Evolutionary conservation across 2,329 filamentous ascomycete genomes (phyloP), one percentile per base, ranked within the genome.

Genomic region (Venturia oleaginea): DNA sequence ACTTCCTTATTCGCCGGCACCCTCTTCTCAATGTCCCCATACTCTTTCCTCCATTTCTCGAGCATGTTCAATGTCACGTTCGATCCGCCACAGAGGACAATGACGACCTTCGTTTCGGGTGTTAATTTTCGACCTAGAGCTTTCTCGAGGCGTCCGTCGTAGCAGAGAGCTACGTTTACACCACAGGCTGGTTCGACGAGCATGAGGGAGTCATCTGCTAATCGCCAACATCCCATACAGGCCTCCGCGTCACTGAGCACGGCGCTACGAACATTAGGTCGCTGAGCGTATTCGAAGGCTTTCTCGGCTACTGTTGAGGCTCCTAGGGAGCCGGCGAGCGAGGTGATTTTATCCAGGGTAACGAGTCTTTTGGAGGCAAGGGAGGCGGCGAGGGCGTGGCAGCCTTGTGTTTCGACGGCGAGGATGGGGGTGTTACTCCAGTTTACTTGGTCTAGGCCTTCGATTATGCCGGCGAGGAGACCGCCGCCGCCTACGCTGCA

Each of bases 151-250:
- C 40, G 75, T 0, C 83, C 85, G 48, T 83, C 84, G 70, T 91
- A 91, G 65, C 81, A 86, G 3, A 84, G 74, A 1, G 88, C 90
- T 15, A 96, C 76, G 62, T 88, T 89, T 6, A 93, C 91, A 0
- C 92, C 92, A 73, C 93, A 97, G 0, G 92, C 86, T 42, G 88
- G 80, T 78, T 97, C 93, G 3, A 96, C 90, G 65, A 96, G 79
- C 65, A 93, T 77, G 32, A 89, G 79, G 69, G 92, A 90, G 66
- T 96, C 91, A 68, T 97, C 89, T 11, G 90, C 87, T 67, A 97
- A 86, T 30, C 84, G 80, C 70, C 88, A 86, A 63, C 88, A 89
- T 2, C 87, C 92, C 76, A 87, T 84, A 24, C 90, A 91, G 0
- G 93, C 92, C 71, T 94, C 90, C 3, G 85, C 86, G 70, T 95